Conservation (phyloP, 2,329 filamentous ascomycete species). For the Pestalotiopsis sp. region DNA sequence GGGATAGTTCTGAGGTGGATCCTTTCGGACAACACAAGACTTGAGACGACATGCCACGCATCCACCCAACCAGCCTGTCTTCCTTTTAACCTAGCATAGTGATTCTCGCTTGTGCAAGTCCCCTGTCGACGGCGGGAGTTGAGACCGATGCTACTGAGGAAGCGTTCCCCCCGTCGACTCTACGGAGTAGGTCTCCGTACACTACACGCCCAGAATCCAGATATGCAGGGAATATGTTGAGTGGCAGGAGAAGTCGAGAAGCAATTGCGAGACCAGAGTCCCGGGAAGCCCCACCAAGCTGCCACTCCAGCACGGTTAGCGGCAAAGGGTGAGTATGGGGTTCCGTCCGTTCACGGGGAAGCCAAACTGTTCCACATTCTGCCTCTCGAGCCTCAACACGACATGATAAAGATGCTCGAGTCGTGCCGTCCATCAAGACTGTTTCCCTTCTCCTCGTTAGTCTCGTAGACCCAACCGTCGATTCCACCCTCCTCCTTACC, state of each 20-base stretch:
- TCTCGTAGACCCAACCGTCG: slow-evolving; percentile 28
- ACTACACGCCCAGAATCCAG: not conserved
- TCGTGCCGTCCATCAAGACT: slow-evolving; percentile 14
- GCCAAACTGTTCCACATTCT: not conserved
- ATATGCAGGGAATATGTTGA: not conserved
- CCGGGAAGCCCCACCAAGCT: slow-evolving; percentile 7
- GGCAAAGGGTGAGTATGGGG: slow-evolving; percentile 10
- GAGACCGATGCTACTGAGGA: slow-evolving; percentile 10
- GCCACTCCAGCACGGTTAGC: slow-evolving; percentile 13
- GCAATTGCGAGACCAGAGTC: slow-evolving; percentile 5
- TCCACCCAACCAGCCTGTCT: not conserved
- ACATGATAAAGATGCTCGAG: slow-evolving; percentile 13
- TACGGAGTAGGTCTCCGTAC: not conserved
- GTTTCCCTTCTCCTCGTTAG: slow-evolving; percentile 22
- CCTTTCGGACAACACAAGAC: not conserved
- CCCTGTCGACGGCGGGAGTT: slow-evolving; percentile 9
- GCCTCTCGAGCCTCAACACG: not conserved
- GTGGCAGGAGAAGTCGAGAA: slow-evolving; percentile 2
- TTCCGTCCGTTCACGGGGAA: not conserved
- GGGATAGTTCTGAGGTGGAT: not conserved
- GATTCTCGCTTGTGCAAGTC: slow-evolving; percentile 1
- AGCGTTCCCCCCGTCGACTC: not conserved
- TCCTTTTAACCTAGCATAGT: not conserved
- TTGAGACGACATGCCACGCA: slow-evolving; percentile 13
- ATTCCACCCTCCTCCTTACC: slow-evolving; percentile 15